Evolutionary conservation across 768 basidiomycete genomes (phyloP).

Genomic region (Suillus subaureus): DNA sequence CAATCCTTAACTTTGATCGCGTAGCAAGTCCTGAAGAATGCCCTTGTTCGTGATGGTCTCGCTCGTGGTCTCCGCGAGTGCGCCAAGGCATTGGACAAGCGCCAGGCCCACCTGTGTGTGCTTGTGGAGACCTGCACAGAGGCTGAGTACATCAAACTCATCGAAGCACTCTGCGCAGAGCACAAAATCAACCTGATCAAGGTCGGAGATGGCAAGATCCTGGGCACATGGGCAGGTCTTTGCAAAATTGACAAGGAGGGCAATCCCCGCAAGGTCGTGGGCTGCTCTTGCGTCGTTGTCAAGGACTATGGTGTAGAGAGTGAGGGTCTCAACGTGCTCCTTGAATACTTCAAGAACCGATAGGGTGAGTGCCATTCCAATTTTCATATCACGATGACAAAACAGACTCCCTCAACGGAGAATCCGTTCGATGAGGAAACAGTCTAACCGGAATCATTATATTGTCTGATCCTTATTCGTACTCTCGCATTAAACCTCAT

Average conservation of each 20-base stretch:
- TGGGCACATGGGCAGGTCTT: slow-evolving; percentile 97
- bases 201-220: slow-evolving; percentile 95
- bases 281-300: slow-evolving; percentile 93
- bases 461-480: slow-evolving; percentile 58
- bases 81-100: slow-evolving; percentile 98
- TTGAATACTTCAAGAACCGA: slow-evolving; percentile 97
- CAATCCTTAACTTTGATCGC: slow-evolving; percentile 12
- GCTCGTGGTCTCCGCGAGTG: slow-evolving; percentile 97
- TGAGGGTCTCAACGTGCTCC: slow-evolving; percentile 91
- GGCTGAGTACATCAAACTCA: slow-evolving; percentile 99
- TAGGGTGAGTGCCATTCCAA: slow-evolving; percentile 44
- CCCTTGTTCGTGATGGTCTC: slow-evolving; percentile 97
- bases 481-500: slow-evolving; percentile 11
- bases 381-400: slow-evolving; percentile 62
- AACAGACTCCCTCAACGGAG: slow-evolving; percentile 94
- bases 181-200: slow-evolving; percentile 99
- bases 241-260: slow-evolving; percentile 99
- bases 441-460: slow-evolving; percentile 89
- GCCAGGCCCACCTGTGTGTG: slow-evolving; percentile 97
- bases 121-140: slow-evolving; percentile 99
- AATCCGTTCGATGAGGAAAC: slow-evolving; percentile 65
- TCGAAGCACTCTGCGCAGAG: slow-evolving; percentile 98
- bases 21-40: slow-evolving; percentile 98
- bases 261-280: slow-evolving; percentile 94
- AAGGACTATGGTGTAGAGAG: slow-evolving; percentile 97